Conservation (phyloP, 1,284 basidiomycete species). For the Quambalaria eucalypti region DNA sequence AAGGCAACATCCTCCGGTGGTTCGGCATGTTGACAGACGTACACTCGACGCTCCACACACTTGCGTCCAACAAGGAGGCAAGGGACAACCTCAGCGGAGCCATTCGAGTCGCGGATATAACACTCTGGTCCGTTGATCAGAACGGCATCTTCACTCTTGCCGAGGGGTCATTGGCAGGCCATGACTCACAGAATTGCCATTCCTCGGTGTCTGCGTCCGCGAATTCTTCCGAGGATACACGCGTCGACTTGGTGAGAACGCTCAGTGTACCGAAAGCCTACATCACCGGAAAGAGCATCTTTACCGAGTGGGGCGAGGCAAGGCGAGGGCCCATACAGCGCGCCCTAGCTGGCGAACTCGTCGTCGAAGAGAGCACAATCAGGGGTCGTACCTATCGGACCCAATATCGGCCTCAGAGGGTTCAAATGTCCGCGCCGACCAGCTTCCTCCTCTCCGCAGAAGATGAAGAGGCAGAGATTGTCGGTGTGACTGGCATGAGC, state of each 20-base stretch:
- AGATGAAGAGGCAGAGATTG: constrained; percentile 15
- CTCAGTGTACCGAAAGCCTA: not conserved
- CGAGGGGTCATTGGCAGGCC: constrained; percentile 18
- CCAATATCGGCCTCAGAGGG: constrained; percentile 22
- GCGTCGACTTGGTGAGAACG: not conserved
- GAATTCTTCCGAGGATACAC: not conserved
- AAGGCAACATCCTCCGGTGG: not conserved
- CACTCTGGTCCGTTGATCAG: constrained; percentile 35
- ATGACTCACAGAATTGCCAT: not conserved
- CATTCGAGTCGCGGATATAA: constrained; percentile 22
- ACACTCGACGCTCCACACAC: not conserved
- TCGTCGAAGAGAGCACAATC: constrained; percentile 39
- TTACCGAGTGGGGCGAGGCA: not conserved
- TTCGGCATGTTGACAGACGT: not conserved
- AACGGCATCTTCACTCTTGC: constrained; percentile 34
- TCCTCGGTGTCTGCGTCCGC: not conserved
- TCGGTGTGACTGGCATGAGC: constrained; percentile 46
- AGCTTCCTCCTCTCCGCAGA: not conserved
- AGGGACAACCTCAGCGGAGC: not conserved
- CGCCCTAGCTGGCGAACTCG: constrained; percentile 29
- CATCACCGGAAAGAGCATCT: not conserved
- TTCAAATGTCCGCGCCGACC: not conserved
- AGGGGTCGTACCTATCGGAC: constrained; percentile 39
- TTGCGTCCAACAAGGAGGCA: not conserved
- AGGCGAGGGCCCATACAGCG: constrained; percentile 16